These are phyloP conservation scores for Stephanodiscus triporus DNA, from an alignment of 108 stramenopile species.

Conservation along the genomic window DNA sequence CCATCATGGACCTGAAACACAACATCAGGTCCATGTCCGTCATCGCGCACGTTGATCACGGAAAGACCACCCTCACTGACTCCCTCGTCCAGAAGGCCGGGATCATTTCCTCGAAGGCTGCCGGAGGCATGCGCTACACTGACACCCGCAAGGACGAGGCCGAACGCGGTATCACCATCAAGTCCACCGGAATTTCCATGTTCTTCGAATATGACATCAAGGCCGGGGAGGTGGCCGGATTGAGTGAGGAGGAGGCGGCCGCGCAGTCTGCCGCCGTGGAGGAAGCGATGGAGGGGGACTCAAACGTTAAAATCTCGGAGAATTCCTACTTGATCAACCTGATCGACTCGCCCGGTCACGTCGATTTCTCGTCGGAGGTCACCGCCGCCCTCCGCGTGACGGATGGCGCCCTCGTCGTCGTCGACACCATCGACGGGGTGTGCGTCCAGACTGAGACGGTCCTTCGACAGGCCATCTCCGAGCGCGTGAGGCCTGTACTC, in stretches of 20 bases:
- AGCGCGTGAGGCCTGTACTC: slow-evolving; percentile 97
- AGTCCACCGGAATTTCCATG: slow-evolving; percentile 99
- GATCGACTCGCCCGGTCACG: slow-evolving; percentile 99
- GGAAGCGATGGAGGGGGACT: slow-evolving; percentile 68
- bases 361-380: slow-evolving; percentile 99
- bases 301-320: slow-evolving; percentile 90
- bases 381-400: slow-evolving; percentile 99
- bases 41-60: slow-evolving; percentile 99
- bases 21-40: slow-evolving; percentile 99
- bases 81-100: slow-evolving; percentile 99
- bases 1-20: slow-evolving; percentile 99
- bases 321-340: slow-evolving; percentile 99
- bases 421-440: slow-evolving; percentile 99
- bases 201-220: slow-evolving; percentile 99
- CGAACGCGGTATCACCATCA: slow-evolving; percentile 99
- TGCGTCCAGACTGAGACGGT: slow-evolving; percentile 99
- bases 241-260: slow-evolving; percentile 76
- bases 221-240: slow-evolving; percentile 80
- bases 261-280: slow-evolving; percentile 53
- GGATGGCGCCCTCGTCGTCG: slow-evolving; percentile 99
- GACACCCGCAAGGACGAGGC: slow-evolving; percentile 99
- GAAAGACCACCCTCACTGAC: slow-evolving; percentile 99
- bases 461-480: slow-evolving; percentile 98
- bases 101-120: slow-evolving; percentile 98
- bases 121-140: slow-evolving; percentile 99